Conservation (phyloP, 2,329 filamentous ascomycete genomes). For the Colletotrichum musicola region DNA sequence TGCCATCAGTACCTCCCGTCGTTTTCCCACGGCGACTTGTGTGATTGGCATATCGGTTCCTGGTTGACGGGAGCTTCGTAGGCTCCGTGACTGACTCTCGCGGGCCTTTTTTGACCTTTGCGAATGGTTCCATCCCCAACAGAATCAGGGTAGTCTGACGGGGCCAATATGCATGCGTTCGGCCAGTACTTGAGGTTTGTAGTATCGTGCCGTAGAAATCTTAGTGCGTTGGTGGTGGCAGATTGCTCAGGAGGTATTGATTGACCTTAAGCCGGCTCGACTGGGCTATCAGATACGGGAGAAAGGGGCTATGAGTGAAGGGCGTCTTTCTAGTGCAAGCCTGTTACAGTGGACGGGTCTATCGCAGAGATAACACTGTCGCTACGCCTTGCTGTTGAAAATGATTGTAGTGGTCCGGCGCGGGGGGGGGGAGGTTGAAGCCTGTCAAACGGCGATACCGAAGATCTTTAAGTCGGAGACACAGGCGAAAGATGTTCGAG, state of each 20-base stretch:
- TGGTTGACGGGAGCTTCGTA: background rate
- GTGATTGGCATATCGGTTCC: background rate
- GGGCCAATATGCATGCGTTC: background rate
- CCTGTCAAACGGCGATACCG: background rate
- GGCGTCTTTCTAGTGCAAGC: too few species aligned
- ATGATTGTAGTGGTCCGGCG: too few species aligned
- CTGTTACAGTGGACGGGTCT: too few species aligned
- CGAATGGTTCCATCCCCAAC: slow-evolving; percentile 25
- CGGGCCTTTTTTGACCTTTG: slow-evolving; percentile 8
- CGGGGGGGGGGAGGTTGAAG: too few species aligned
- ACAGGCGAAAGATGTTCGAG: background rate
- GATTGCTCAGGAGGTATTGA: too few species aligned
- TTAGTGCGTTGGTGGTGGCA: too few species aligned
- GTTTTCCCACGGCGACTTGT: background rate
- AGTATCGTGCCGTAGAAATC: too few species aligned
- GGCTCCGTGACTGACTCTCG: background rate
- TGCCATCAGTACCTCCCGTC: slow-evolving; percentile 53
- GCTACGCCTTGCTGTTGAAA: too few species aligned
- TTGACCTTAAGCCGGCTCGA: too few species aligned
- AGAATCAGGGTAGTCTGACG: background rate
- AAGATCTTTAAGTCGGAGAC: background rate
- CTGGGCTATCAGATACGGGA: too few species aligned
- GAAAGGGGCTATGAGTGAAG: too few species aligned
- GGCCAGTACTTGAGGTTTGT: background rate
- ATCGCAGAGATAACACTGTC: too few species aligned